A percentile compares a stretch with the other conserved stretches of the same genome.
These are phyloP conservation scores for Cutaneotrichosporon cutaneum DNA, from an alignment of 1,284 basidiomycete genomes.

Conservation along the genomic window DNA sequence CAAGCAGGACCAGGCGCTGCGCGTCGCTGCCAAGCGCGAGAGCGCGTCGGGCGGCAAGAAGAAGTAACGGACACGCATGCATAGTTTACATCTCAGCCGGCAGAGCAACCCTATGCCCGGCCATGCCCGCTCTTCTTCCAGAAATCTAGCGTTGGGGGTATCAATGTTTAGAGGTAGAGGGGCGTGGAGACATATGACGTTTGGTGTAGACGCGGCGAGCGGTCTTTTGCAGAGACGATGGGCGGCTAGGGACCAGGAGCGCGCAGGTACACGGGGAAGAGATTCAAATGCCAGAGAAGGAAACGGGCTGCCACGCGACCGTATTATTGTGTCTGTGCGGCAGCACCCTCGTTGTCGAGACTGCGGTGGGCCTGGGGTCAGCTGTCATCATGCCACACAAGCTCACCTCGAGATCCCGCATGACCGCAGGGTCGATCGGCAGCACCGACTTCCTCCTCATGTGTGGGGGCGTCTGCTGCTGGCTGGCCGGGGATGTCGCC, in stretches of 20 bases:
- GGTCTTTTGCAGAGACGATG: conserved; percentile 5
- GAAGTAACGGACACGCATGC: conserved; percentile 21
- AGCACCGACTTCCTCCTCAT: conserved; percentile 42
- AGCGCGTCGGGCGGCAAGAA: background rate
- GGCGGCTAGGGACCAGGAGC: background rate
- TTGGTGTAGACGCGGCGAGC: conserved; percentile 1
- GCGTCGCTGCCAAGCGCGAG: conserved; percentile 10
- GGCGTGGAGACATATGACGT: conserved; percentile 10
- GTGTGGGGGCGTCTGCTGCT: conserved; percentile 27
- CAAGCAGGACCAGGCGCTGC: conserved; percentile 32
- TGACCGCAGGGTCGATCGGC: conserved; percentile 78
- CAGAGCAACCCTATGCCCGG: background rate
- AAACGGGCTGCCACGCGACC: background rate
- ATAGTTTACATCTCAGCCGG: conserved; percentile 28
- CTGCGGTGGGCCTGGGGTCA: conserved; percentile 28
- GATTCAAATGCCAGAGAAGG: conserved; percentile 14
- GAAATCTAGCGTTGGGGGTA: conserved; percentile 12
- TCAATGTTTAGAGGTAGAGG: conserved; percentile 13
- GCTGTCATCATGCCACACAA: background rate
- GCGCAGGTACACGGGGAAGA: conserved; percentile 12
- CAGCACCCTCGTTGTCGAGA: conserved; percentile 22
- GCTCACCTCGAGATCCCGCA: conserved; percentile 84
- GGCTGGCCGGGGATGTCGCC: background rate
- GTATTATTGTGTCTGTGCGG: conserved; percentile 8
- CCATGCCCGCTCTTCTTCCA: conserved; percentile 12